Conservation (phyloP, 2,329 filamentous ascomycete species). For the Nigrospora osmanthi region DNA sequence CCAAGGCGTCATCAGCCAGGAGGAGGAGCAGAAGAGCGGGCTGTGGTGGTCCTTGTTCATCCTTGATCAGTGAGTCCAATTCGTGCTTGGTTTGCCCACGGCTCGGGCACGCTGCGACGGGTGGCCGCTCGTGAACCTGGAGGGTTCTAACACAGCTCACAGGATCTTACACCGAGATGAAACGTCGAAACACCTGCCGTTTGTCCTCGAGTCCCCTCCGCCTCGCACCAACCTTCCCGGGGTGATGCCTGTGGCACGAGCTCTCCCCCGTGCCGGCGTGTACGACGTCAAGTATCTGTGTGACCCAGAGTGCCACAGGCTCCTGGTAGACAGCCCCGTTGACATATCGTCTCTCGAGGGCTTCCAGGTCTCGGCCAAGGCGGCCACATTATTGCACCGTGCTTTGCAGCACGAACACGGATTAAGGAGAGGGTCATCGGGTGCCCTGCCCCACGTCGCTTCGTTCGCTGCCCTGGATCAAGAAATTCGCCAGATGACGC, state of each 20-base stretch:
- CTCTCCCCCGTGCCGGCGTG: slow-evolving; percentile 17
- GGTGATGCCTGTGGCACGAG: slow-evolving; percentile 7
- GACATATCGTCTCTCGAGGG: background rate
- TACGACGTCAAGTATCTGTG: slow-evolving; percentile 22
- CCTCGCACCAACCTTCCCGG: slow-evolving; percentile 19
- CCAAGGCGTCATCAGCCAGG: slow-evolving; percentile 7
- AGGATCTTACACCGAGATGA: slow-evolving; percentile 24
- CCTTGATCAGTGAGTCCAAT: slow-evolving; percentile 29
- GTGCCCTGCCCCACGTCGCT: slow-evolving; percentile 13
- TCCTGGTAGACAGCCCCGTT: slow-evolving; percentile 1
- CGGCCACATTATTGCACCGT: slow-evolving; percentile 19
- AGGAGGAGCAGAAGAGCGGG: slow-evolving; percentile 30
- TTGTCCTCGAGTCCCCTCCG: slow-evolving; percentile 20
- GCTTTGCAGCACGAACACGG: slow-evolving; percentile 15
- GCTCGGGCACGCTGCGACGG: no score
- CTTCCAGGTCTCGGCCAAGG: slow-evolving; percentile 23
- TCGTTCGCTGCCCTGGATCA: slow-evolving; percentile 17
- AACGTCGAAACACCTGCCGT: slow-evolving; percentile 16
- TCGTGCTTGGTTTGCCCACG: no score
- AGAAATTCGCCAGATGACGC: slow-evolving; percentile 18
- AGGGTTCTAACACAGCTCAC: slow-evolving; percentile 4
- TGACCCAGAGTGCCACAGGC: slow-evolving; percentile 6
- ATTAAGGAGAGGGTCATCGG: slow-evolving; percentile 14
- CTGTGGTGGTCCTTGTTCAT: slow-evolving; percentile 37
- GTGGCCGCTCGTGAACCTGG: background rate